Percentiles rank a stretch among this genome's conserved stretches.
These are phyloP conservation scores for Phytopythium kandeliae DNA, from an alignment of 352 stramenopile species.

Conservation along the genomic window DNA sequence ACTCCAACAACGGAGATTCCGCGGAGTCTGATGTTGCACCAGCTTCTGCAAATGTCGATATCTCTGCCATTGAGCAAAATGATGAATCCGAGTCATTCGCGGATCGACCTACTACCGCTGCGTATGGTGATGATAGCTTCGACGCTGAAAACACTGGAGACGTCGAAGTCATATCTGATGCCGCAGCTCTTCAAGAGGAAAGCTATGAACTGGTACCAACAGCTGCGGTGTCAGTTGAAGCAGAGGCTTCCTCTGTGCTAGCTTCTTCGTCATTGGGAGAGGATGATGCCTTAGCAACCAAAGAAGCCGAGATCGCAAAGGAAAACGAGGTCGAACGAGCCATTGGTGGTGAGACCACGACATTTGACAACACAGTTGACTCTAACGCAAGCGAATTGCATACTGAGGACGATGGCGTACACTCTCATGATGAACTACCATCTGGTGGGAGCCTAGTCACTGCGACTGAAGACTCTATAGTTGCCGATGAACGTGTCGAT, in stretches of 20 bases:
- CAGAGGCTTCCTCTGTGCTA: too few relatives aligned
- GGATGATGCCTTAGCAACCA: too few relatives aligned
- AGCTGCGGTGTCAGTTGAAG: too few relatives aligned
- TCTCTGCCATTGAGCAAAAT: not conserved
- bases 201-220: too few relatives aligned
- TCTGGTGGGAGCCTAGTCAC: not conserved
- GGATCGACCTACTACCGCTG: not conserved
- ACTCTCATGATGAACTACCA: not conserved
- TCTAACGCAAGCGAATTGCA: not conserved
- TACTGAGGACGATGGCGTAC: not conserved
- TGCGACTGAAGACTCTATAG: not conserved
- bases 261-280: too few relatives aligned
- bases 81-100: not conserved
- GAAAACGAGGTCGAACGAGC: too few relatives aligned
- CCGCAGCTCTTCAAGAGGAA: constrained; percentile 2
- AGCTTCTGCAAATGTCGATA: too few relatives aligned
- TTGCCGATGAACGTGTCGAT: not conserved
- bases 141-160: constrained; percentile 6
- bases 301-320: too few relatives aligned
- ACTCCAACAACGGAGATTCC: too few relatives aligned
- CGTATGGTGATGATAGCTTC: constrained; percentile 22
- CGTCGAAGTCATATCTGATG: not conserved
- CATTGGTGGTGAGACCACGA: not conserved
- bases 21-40: too few relatives aligned
- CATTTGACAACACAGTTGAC: not conserved